Conservation (phyloP, 2,329 filamentous ascomycete genomes). For the Diaporthe batatas region DNA sequence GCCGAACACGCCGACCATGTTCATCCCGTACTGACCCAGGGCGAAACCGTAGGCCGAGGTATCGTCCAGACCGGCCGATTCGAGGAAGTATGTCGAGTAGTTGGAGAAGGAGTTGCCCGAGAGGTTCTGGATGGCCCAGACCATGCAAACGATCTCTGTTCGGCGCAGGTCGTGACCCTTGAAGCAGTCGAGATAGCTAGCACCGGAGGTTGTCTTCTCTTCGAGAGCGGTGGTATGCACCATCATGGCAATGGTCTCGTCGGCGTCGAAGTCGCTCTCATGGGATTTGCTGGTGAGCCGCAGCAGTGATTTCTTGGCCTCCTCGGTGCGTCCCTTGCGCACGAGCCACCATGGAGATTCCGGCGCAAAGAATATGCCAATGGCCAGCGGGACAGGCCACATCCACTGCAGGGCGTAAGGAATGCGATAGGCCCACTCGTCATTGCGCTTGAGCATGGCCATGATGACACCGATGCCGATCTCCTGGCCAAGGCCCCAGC, state of each 20-base stretch:
- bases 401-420: conserved; percentile 84
- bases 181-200: conserved; percentile 87
- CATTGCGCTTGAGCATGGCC: conserved; percentile 72
- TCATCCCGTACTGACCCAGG: conserved; percentile 76
- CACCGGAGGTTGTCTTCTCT: conserved; percentile 78
- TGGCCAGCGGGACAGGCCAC: conserved; percentile 77
- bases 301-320: conserved; percentile 75
- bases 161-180: conserved; percentile 81
- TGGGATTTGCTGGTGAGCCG: conserved; percentile 73
- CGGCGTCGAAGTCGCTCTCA: conserved; percentile 81
- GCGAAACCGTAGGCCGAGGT: conserved; percentile 69
- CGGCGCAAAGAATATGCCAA: conserved; percentile 77
- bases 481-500: conserved; percentile 82
- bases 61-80: conserved; percentile 68
- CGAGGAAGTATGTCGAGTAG: conserved; percentile 74
- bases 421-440: conserved; percentile 75
- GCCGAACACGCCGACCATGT: conserved; percentile 85
- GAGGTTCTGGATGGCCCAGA: conserved; percentile 74
- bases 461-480: conserved; percentile 81
- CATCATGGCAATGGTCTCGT: conserved; percentile 94
- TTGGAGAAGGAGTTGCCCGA: conserved; percentile 75
- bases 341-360: conserved; percentile 85
- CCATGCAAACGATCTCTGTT: conserved; percentile 79
- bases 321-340: conserved; percentile 71
- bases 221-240: conserved; percentile 88